Evolutionary conservation across 257 asterid genomes (phyloP).

Genomic region (Nicotiana tabacum): DNA sequence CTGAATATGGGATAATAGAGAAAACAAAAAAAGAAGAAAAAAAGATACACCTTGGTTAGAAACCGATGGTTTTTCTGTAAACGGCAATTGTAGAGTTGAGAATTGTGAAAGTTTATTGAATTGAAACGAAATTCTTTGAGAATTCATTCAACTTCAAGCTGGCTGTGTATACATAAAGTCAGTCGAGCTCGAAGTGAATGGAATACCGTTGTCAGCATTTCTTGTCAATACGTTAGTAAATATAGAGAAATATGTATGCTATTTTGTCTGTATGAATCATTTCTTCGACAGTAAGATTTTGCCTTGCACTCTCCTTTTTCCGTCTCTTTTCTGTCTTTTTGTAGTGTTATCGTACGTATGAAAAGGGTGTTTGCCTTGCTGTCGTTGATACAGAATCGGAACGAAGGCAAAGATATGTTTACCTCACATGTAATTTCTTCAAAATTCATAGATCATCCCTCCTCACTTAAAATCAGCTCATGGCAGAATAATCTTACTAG

Average conservation of each 20-base stretch:
- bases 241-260: background rate
- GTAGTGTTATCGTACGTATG: too few species aligned
- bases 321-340: background rate
- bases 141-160: conserved; percentile 32
- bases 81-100: conserved; percentile 73
- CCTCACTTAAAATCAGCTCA: too few species aligned
- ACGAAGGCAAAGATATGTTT: too few species aligned
- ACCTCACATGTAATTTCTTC: too few species aligned
- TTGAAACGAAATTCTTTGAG: conserved; percentile 37
- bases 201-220: background rate
- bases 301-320: background rate
- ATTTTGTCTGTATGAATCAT: background rate
- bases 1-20: conserved; percentile 10
- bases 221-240: background rate
- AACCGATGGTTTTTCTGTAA: conserved; percentile 48
- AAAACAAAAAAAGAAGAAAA: background rate
- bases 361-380: too few species aligned
- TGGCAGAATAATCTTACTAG: too few species aligned
- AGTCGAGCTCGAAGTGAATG: conserved; percentile 20
- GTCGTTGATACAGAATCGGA: too few species aligned
- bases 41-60: conserved; percentile 28
- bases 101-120: conserved; percentile 21
- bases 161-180: conserved; percentile 21
- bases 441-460: too few species aligned
- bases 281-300: background rate